Evolutionary conservation across 257 asterid genomes (phyloP).

Genomic region (Nicotiana paniculata): DNA sequence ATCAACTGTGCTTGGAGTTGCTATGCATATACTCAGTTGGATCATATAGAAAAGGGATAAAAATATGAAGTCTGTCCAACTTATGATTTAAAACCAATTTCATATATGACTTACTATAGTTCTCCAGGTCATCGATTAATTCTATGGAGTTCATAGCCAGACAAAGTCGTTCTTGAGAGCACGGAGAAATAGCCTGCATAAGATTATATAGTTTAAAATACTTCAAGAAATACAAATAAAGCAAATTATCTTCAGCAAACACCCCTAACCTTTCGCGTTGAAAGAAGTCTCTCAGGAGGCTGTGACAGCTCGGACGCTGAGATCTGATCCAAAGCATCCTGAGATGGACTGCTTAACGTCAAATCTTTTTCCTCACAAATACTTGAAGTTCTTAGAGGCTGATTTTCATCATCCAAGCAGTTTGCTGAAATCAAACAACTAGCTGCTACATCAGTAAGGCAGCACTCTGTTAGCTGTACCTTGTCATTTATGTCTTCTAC

Average conservation of each 20-base stretch:
- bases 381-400: constrained; percentile 19
- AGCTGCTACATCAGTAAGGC: constrained; percentile 11
- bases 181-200: constrained; percentile 73
- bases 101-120: constrained; percentile 44
- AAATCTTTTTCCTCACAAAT: constrained; percentile 25
- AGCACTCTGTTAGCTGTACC: constrained; percentile 23
- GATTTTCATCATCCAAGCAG: constrained; percentile 24
- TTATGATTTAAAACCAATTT: neutral
- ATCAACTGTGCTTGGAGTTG: neutral
- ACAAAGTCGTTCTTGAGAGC: constrained; percentile 53
- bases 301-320: constrained; percentile 30
- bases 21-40: neutral
- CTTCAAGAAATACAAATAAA: constrained; percentile 6
- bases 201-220: constrained; percentile 10
- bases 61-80: neutral
- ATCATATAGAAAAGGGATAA: neutral
- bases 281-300: constrained; percentile 69
- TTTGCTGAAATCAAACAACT: constrained; percentile 13
- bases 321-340: constrained; percentile 19
- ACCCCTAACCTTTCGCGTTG: constrained; percentile 59
- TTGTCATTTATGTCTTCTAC: constrained; percentile 22
- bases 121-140: constrained; percentile 21
- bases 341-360: constrained; percentile 23
- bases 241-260: constrained; percentile 15
- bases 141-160: constrained; percentile 48